phyloP scores from a whole-genome alignment of 768 basidiomycete genomes.

The Boletus eberwhitei region DNA sequence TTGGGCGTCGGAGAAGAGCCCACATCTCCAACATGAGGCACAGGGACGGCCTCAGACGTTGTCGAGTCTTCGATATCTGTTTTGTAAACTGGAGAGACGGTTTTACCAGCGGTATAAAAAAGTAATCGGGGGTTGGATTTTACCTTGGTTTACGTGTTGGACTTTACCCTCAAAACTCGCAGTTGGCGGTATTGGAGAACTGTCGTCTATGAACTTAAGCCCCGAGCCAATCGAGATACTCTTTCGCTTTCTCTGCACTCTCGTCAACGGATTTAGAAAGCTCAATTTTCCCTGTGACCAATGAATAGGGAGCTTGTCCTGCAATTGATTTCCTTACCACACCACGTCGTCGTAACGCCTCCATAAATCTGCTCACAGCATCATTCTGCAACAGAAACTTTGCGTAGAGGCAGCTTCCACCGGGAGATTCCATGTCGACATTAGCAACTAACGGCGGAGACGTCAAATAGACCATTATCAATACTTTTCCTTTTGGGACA shows the following conservation, averaged over 20 bases:
- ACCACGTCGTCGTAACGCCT: conserved; percentile 41
- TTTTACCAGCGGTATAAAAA: background rate
- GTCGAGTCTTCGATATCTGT: conserved; percentile 22
- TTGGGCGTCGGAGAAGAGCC: background rate
- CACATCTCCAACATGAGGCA: background rate
- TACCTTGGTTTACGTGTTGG: conserved; percentile 30
- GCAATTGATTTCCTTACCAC: conserved; percentile 37
- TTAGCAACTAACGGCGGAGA: conserved; percentile 40
- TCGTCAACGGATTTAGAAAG: conserved; percentile 22
- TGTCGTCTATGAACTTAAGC: conserved; percentile 20
- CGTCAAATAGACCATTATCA: conserved; percentile 32
- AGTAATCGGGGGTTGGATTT: background rate
- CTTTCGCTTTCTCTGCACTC: conserved; percentile 13
- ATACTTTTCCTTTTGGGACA: conserved; percentile 15
- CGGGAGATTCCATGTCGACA: conserved; percentile 21
- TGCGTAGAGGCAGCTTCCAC: conserved; percentile 25
- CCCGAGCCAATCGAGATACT: conserved; percentile 28
- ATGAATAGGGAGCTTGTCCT: background rate
- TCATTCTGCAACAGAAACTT: conserved; percentile 38
- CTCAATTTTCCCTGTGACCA: conserved; percentile 27
- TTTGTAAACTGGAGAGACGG: conserved; percentile 24
- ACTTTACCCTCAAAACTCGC: conserved; percentile 34
- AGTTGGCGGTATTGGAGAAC: conserved; percentile 20
- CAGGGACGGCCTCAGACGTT: background rate
- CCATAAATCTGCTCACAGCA: conserved; percentile 37